Base-by-base conservation (phyloP, 352 stramenopile genomes). In the Globisporangium carolinianum region DNA sequence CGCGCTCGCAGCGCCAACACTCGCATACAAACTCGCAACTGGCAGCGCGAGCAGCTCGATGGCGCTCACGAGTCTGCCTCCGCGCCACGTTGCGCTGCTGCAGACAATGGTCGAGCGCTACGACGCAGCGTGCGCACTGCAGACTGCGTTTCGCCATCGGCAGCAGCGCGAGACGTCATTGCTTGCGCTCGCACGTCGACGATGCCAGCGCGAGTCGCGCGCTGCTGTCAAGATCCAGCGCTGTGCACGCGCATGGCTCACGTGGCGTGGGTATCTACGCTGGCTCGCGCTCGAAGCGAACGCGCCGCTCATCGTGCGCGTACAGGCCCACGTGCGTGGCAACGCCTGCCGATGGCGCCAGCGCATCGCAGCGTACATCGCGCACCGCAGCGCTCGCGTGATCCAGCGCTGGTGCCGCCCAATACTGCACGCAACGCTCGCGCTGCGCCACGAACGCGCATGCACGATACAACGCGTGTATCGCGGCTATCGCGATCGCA, bases 141-240 rank as follows among this genome's bases (percentile, higher is more conserved):
- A 91, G 53, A 63, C 55, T 1, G 55, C 37, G 35, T 76, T 79
- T 17, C 76, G 73, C 32, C 70, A 63, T 35, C 87, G 77, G 75
- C 66, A 70, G 41, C 61, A 75, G 15, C 71, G 73, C 38, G 59
- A 70, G 14, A 60, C 63, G 45, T 79, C 75, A 8, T 38, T 78
- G 3, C 53, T 66, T 11, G 75, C 76, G 37, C 63, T 89, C 1
- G 61, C 75, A 9, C 59, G 67, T 3, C 75, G 76, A 8, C 76
- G 69, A 47, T 52, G 72, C 0, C 51, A 71, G 7, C 73, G 81
- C 0, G 55, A 81, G 55, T 62, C 57, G 0, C 63, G 71, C 51
- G 81, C 81, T 0, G 76, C 75, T n/a, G 59, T 43, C 11, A 76
- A 75, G 53, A 85, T 89, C 47, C 79, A 91, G 45, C 51, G 56